Conservation (phyloP, 768 basidiomycete species). For the Zangia roseola region DNA sequence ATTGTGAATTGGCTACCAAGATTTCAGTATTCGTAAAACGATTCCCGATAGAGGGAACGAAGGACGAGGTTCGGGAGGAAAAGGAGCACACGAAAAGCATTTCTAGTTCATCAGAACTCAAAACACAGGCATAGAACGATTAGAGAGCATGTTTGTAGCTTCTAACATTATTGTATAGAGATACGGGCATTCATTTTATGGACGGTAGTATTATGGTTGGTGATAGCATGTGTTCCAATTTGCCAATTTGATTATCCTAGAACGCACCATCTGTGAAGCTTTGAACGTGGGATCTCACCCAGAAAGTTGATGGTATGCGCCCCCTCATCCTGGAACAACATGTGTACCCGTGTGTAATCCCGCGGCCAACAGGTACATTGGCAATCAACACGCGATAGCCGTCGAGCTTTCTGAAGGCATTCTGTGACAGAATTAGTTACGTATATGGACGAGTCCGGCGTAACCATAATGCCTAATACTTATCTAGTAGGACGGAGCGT, state of each 20-base stretch:
- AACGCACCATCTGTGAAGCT: not conserved
- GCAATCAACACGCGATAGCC: conserved; percentile 14
- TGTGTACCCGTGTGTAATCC: conserved; percentile 19
- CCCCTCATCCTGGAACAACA: conserved; percentile 12
- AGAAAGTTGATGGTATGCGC: conserved; percentile 6
- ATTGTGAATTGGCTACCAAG: conserved; percentile 15
- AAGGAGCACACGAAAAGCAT: conserved; percentile 5
- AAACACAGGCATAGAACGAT: conserved; percentile 18
- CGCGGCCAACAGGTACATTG: conserved; percentile 13
- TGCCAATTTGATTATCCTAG: not conserved
- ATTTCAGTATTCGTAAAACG: conserved; percentile 30
- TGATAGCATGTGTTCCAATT: conserved; percentile 1
- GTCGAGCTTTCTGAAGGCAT: conserved; percentile 14
- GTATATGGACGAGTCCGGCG: conserved; percentile 3
- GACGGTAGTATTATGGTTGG: not conserved
- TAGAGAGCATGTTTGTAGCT: conserved; percentile 3
- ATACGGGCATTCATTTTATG: not conserved
- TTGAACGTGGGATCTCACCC: conserved; percentile 10
- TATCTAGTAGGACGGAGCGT: conserved; percentile 5
- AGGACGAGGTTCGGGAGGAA: conserved; percentile 22
- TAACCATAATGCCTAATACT: conserved; percentile 2
- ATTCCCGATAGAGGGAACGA: conserved; percentile 21
- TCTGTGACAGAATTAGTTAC: conserved; percentile 15
- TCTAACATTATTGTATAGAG: conserved; percentile 20
- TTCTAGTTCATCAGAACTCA: conserved; percentile 4